Conservation (phyloP, 2,329 filamentous ascomycete species). For the Sporothrix dimorphospora region DNA sequence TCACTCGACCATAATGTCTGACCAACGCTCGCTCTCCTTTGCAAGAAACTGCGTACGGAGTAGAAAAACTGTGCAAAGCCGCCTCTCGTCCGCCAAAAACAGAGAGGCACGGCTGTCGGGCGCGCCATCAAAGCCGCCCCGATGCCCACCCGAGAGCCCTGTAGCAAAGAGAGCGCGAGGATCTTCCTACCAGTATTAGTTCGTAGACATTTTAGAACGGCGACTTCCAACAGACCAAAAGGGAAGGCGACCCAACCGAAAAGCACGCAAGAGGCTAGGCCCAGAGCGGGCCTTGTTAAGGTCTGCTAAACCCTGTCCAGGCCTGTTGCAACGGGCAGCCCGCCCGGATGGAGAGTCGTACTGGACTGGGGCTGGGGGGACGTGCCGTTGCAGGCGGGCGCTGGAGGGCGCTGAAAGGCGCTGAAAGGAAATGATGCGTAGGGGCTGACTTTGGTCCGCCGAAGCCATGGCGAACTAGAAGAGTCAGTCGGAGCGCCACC, state of each 20-base stretch:
- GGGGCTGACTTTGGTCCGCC: background rate
- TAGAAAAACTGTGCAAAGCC: conserved; percentile 12
- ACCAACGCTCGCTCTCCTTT: background rate
- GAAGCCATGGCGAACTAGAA: conserved; percentile 17
- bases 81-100: background rate
- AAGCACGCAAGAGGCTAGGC: conserved; percentile 32
- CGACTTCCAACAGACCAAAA: background rate
- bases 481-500: conserved; percentile 28
- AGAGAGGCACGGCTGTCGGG: conserved; percentile 23
- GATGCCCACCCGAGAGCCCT: conserved; percentile 21
- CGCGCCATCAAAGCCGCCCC: conserved; percentile 4
- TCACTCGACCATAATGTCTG: conserved; percentile 15
- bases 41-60: background rate
- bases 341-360: background rate
- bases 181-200: too few relatives aligned
- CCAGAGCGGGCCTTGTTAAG: too few relatives aligned
- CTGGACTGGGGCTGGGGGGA: background rate
- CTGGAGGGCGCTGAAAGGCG: background rate
- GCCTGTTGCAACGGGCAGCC: background rate
- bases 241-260: background rate
- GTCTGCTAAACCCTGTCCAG: too few relatives aligned
- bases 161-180: background rate
- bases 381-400: background rate
- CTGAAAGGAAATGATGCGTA: background rate
- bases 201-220: background rate